Evolutionary conservation across 2,329 filamentous ascomycete species (phyloP).

Genomic region (Aspergillus sp.): DNA sequence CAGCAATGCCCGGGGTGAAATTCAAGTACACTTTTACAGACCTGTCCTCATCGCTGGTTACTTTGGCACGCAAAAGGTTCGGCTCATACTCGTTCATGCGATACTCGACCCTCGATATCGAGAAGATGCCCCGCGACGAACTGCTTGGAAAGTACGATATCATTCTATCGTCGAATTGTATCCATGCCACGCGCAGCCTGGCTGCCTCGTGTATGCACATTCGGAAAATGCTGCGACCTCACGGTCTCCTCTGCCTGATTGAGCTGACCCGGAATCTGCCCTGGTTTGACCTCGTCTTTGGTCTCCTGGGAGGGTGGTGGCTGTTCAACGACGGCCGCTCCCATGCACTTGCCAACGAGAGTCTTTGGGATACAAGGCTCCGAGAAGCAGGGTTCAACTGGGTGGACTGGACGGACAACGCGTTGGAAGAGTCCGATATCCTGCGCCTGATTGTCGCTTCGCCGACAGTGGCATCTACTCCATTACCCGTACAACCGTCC

Average conservation of each 20-base stretch:
- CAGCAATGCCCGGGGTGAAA: background rate
- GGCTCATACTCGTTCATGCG: constrained; percentile 34
- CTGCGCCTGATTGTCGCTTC: background rate
- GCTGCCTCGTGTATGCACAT: constrained; percentile 25
- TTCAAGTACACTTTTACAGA: constrained; percentile 47
- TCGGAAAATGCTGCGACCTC: constrained; percentile 29
- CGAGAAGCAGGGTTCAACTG: background rate
- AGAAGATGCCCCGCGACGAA: constrained; percentile 30
- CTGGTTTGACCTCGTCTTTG: constrained; percentile 41
- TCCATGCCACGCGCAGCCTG: constrained; percentile 38
- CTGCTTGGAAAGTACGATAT: constrained; percentile 27
- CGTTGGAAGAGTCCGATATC: background rate
- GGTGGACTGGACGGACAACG: constrained; percentile 7
- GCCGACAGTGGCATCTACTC: background rate
- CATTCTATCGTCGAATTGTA: constrained; percentile 36
- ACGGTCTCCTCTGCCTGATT: constrained; percentile 36
- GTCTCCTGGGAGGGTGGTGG: constrained; percentile 49
- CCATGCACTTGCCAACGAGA: background rate
- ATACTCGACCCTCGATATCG: constrained; percentile 39
- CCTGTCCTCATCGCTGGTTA: constrained; percentile 39
- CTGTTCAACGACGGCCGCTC: constrained; percentile 39
- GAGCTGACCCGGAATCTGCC: constrained; percentile 34
- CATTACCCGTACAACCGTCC: no score
- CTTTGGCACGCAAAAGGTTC: constrained; percentile 34
- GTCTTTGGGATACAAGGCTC: constrained; percentile 3